Evolutionary conservation across 768 basidiomycete genomes (phyloP).

Genomic region (Phallus indusiatus): DNA sequence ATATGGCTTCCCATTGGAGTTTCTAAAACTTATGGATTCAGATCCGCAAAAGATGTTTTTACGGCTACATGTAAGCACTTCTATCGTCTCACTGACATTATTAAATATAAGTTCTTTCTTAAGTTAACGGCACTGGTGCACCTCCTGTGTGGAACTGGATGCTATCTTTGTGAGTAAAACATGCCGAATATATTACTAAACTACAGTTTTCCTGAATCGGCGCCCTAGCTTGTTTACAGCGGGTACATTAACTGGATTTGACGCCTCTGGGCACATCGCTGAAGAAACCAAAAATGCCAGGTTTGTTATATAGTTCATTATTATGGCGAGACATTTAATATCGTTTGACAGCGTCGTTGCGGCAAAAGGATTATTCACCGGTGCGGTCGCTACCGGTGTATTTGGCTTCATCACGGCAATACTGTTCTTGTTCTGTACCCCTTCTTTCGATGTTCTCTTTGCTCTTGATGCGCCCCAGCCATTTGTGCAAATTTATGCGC

Average conservation of each 20-base stretch:
- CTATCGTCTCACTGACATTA: background rate
- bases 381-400: slow-evolving; percentile 68
- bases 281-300: slow-evolving; percentile 83
- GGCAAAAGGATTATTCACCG: slow-evolving; percentile 71
- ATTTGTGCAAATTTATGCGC: slow-evolving; percentile 79
- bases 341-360: slow-evolving; percentile 49
- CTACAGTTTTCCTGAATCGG: background rate
- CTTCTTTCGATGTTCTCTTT: slow-evolving; percentile 68
- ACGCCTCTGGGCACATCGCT: slow-evolving; percentile 80
- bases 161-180: slow-evolving; percentile 58
- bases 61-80: slow-evolving; percentile 56
- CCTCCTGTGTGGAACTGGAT: slow-evolving; percentile 88
- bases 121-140: slow-evolving; percentile 86
- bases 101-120: background rate
- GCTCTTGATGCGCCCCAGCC: slow-evolving; percentile 78
- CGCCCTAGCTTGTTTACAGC: slow-evolving; percentile 66
- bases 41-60: slow-evolving; percentile 75
- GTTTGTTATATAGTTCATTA: slow-evolving; percentile 19
- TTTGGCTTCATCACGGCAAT: slow-evolving; percentile 74
- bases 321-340: background rate
- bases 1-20: slow-evolving; percentile 94
- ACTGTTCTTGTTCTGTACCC: slow-evolving; percentile 78
- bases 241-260: slow-evolving; percentile 84
- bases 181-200: background rate
- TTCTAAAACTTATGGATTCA: slow-evolving; percentile 81